A percentile compares a stretch with the other conserved stretches of the same genome.
Evolutionary conservation across 805 yeast species (phyloP).

Genomic region (Myxozyma lipomycoides): DNA sequence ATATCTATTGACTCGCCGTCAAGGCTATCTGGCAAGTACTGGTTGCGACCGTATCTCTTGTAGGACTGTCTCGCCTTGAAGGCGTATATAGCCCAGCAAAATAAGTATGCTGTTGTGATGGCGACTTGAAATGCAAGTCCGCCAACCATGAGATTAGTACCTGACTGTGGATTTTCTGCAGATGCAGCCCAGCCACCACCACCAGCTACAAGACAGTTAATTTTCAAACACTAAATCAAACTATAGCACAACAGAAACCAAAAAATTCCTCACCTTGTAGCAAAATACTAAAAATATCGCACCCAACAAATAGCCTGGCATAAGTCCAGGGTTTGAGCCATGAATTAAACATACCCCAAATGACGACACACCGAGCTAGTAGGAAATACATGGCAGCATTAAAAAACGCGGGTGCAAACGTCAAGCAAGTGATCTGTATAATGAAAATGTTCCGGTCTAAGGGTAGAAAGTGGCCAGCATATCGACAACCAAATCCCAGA

Average conservation of each 20-base stretch:
- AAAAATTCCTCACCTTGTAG: conserved; percentile 44
- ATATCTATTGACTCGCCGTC: background rate
- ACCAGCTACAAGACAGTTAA: conserved; percentile 40
- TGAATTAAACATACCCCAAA: conserved; percentile 53
- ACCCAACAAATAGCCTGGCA: conserved; percentile 58
- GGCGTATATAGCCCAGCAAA: too few relatives aligned
- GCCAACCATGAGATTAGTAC: conserved; percentile 66
- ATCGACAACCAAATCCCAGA: background rate
- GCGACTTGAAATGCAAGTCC: conserved; percentile 76
- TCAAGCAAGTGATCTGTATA: conserved; percentile 61
- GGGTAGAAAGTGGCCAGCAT: conserved; percentile 38
- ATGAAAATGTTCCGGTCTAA: conserved; percentile 34
- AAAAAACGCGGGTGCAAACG: conserved; percentile 76
- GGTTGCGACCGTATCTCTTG: background rate
- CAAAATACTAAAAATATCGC: conserved; percentile 61
- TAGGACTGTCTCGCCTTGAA: background rate
- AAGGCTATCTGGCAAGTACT: background rate
- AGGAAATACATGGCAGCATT: conserved; percentile 79
- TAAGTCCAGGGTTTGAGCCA: conserved; percentile 53
- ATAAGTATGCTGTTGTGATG: conserved; percentile 56
- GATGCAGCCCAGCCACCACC: conserved; percentile 66
- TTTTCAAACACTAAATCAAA: background rate
- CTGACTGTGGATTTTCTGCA: conserved; percentile 40
- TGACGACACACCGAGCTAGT: conserved; percentile 60
- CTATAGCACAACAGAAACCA: background rate